A percentile compares a stretch with the other conserved stretches of the same genome.
Conservation (phyloP, 2,329 filamentous ascomycete species). For the Ophiosphaerella narmari region DNA sequence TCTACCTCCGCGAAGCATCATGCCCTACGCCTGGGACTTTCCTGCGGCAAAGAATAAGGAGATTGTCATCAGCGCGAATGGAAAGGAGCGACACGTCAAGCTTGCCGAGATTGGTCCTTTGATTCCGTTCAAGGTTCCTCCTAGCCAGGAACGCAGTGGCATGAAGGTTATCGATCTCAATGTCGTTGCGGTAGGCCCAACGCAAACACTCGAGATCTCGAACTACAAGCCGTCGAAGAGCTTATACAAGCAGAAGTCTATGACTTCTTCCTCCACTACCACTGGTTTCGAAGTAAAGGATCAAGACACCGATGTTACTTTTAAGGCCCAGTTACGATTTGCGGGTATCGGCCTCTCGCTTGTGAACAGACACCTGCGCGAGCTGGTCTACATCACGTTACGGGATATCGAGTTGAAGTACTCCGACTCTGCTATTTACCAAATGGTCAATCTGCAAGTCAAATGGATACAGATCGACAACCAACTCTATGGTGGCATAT, state of each 20-base stretch:
- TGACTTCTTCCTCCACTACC: constrained; percentile 61
- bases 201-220: constrained; percentile 89
- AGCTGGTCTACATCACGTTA: constrained; percentile 91
- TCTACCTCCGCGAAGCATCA: constrained; percentile 90
- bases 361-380: constrained; percentile 88
- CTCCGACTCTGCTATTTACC: constrained; percentile 89
- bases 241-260: constrained; percentile 74
- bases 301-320: constrained; percentile 82
- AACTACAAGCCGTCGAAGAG: constrained; percentile 94
- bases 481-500: constrained; percentile 96
- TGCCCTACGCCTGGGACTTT: constrained; percentile 99
- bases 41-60: constrained; percentile 97
- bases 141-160: constrained; percentile 63
- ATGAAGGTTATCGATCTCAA: constrained; percentile 96
- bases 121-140: constrained; percentile 87
- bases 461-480: constrained; percentile 99
- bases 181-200: constrained; percentile 92
- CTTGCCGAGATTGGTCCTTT: constrained; percentile 95
- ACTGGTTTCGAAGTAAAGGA: constrained; percentile 93
- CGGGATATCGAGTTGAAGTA: constrained; percentile 89
- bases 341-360: constrained; percentile 92
- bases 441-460: constrained; percentile 85
- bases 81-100: constrained; percentile 88
- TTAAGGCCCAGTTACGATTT: constrained; percentile 85
- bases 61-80: constrained; percentile 77